Conservation (phyloP, 2,329 filamentous ascomycete genomes). For the Diaporthe batatas region DNA sequence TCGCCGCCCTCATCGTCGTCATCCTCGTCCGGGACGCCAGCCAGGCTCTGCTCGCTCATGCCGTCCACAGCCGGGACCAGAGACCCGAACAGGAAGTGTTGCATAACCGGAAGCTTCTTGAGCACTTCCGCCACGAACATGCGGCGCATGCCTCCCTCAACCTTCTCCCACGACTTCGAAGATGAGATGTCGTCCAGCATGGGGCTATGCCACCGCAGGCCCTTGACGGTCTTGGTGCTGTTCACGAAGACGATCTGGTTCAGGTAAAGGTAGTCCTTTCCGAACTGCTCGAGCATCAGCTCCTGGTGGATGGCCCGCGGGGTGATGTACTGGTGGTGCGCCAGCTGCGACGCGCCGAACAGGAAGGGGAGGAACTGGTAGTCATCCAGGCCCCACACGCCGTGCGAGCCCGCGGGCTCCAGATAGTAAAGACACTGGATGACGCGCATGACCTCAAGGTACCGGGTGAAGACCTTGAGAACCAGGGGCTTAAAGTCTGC, state of each 20-base stretch:
- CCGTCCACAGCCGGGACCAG: constrained; percentile 83
- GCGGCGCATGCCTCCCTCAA: constrained; percentile 93
- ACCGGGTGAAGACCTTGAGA: constrained; percentile 83
- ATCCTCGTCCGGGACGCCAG: constrained; percentile 61
- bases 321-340: constrained; percentile 85
- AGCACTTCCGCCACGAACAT: constrained; percentile 97
- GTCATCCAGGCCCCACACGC: constrained; percentile 97
- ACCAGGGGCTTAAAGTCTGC: constrained; percentile 81
- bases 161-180: constrained; percentile 90
- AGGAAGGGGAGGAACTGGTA: constrained; percentile 98
- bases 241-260: constrained; percentile 96
- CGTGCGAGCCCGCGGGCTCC: constrained; percentile 95
- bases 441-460: constrained; percentile 87
- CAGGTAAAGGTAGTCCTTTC: constrained; percentile 87
- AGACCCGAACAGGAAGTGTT: constrained; percentile 95
- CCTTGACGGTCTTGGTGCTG: constrained; percentile 94
- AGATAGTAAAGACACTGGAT: constrained; percentile 96
- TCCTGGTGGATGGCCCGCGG: constrained; percentile 88
- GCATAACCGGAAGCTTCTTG: constrained; percentile 96
- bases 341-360: constrained; percentile 90
- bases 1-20: constrained; percentile 66
- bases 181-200: constrained; percentile 98
- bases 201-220: constrained; percentile 93
- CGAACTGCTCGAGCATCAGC: constrained; percentile 88
- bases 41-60: constrained; percentile 78